These are phyloP conservation scores for Ustilago vetiveriae DNA, from an alignment of 1,284 basidiomycete species.

Conservation along the genomic window DNA sequence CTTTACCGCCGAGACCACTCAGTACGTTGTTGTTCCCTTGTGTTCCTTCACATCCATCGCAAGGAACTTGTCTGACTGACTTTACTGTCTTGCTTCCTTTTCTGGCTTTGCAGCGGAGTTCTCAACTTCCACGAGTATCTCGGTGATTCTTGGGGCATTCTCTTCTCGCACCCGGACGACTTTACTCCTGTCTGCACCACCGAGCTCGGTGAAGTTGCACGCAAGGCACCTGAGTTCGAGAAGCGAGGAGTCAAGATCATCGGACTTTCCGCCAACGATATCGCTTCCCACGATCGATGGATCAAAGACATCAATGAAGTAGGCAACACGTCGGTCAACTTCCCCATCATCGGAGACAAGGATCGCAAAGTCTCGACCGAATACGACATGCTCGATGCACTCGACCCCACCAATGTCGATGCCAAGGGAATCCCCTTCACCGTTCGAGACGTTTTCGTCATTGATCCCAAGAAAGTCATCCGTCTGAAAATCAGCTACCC, in stretches of 20 bases:
- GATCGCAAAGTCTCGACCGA: slow-evolving; percentile 74
- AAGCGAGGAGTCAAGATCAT: slow-evolving; percentile 83
- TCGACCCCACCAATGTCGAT: slow-evolving; percentile 94
- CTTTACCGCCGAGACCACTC: slow-evolving; percentile 65
- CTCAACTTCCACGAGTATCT: slow-evolving; percentile 88
- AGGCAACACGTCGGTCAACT: slow-evolving; percentile 78
- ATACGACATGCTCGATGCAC: slow-evolving; percentile 95
- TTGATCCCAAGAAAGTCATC: slow-evolving; percentile 65
- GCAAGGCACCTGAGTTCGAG: slow-evolving; percentile 83
- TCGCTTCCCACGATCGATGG: slow-evolving; percentile 84
- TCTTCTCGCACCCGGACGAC: slow-evolving; percentile 78
- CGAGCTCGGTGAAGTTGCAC: slow-evolving; percentile 93
- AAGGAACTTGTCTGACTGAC: background rate
- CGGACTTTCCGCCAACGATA: slow-evolving; percentile 85
- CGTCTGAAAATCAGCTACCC: slow-evolving; percentile 86
- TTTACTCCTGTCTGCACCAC: slow-evolving; percentile 74
- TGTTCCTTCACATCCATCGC: background rate
- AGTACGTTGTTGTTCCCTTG: slow-evolving; percentile 33
- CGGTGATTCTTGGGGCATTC: slow-evolving; percentile 81
- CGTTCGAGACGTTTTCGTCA: slow-evolving; percentile 65
- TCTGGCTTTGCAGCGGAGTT: slow-evolving; percentile 41
- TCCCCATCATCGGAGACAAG: slow-evolving; percentile 95
- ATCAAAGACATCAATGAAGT: slow-evolving; percentile 84
- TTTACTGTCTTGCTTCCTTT: background rate
- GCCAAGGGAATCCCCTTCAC: slow-evolving; percentile 80